Conservation (phyloP, 441 rosid species). For the Manihot esculenta region DNA sequence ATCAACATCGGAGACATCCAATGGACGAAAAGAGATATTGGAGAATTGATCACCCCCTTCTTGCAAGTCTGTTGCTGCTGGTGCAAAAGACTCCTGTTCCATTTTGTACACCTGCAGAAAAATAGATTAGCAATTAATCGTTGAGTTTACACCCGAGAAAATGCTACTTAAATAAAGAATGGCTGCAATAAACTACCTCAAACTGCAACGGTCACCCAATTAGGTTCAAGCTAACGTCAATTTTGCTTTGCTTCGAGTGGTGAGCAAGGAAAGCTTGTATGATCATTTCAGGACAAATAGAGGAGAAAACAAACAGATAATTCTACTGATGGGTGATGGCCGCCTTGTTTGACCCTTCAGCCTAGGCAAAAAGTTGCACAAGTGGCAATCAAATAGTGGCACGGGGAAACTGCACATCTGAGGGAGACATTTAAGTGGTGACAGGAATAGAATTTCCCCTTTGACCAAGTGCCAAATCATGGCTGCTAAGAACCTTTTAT, state of each 20-base stretch:
- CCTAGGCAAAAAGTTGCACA: slow-evolving; percentile 8
- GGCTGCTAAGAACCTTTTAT: too few species aligned
- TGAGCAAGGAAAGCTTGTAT: too few species aligned
- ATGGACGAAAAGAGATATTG: slow-evolving; percentile 44
- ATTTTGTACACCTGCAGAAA: slow-evolving; percentile 5
- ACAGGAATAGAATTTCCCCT: too few species aligned
- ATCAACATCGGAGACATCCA: slow-evolving; percentile 50
- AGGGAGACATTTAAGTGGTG: too few species aligned
- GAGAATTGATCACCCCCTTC: slow-evolving; percentile 9
- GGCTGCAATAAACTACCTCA: background rate
- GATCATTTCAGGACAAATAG: too few species aligned
- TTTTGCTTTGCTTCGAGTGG: slow-evolving; percentile 14
- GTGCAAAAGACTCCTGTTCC: slow-evolving; percentile 25
- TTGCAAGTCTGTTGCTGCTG: background rate
- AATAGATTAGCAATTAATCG: background rate
- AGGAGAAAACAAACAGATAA: background rate
- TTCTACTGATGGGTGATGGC: background rate
- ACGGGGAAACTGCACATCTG: background rate
- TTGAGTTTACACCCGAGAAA: background rate
- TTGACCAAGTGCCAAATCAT: too few species aligned
- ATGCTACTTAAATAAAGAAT: background rate
- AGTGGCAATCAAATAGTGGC: background rate
- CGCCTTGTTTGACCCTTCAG: slow-evolving; percentile 15
- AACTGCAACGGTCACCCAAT: background rate
- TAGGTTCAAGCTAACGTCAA: slow-evolving; percentile 3